Conservation (phyloP, 192 early-diverging fungal species). For the Podila verticillata region DNA sequence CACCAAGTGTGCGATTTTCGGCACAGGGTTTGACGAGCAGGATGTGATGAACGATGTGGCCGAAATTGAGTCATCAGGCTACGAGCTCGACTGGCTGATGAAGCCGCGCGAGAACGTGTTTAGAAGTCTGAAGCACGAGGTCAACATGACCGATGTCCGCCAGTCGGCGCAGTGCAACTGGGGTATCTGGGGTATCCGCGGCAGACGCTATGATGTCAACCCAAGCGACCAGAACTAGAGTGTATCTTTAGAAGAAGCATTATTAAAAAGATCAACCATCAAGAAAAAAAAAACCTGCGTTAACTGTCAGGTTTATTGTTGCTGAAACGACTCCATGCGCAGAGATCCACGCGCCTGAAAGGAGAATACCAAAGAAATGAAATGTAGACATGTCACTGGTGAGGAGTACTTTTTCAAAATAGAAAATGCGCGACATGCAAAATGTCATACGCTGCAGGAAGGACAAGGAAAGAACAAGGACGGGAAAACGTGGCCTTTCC, state of each 20-base stretch:
- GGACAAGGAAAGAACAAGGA: too few relatives aligned
- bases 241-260: not conserved
- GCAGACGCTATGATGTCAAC: slow-evolving; percentile 81
- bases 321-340: too few relatives aligned
- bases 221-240: slow-evolving; percentile 19
- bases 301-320: too few relatives aligned
- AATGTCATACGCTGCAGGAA: too few relatives aligned
- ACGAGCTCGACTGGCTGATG: slow-evolving; percentile 79
- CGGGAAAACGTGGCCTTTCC: too few relatives aligned
- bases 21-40: slow-evolving; percentile 77
- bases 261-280: not conserved
- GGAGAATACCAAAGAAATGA: too few relatives aligned
- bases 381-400: too few relatives aligned
- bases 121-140: slow-evolving; percentile 75
- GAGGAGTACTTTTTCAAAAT: too few relatives aligned
- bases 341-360: too few relatives aligned
- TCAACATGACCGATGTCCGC: slow-evolving; percentile 75
- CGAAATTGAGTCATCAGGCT: slow-evolving; percentile 40
- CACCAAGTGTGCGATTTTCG: slow-evolving; percentile 83
- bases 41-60: slow-evolving; percentile 72
- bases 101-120: slow-evolving; percentile 74
- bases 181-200: slow-evolving; percentile 84
- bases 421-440: too few relatives aligned
- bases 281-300: too few relatives aligned
- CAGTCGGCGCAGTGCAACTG: slow-evolving; percentile 80